phyloP scores from a whole-genome alignment of 495 filamentous ascomycete species.

The Trichoderma gamsii region DNA sequence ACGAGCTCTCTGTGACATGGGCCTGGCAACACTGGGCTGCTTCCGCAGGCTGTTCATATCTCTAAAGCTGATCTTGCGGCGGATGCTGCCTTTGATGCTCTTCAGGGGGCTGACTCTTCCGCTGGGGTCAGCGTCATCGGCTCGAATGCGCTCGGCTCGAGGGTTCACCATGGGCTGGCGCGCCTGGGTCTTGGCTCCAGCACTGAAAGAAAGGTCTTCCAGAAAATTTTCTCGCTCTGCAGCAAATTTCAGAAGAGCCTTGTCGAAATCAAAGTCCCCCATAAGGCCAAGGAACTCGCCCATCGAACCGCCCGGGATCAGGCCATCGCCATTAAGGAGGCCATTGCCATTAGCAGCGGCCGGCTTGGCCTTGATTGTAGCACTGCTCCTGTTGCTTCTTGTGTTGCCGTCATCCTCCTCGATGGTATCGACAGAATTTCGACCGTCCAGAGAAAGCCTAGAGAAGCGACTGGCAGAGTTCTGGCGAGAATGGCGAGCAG shows the following conservation, averaged over 20 bases:
- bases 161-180: slow-evolving; percentile 65
- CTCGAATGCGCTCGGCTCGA: slow-evolving; percentile 72
- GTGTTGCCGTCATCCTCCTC: slow-evolving; percentile 56
- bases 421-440: slow-evolving; percentile 56
- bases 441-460: slow-evolving; percentile 51
- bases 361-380: slow-evolving; percentile 60
- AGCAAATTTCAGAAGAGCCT: slow-evolving; percentile 87
- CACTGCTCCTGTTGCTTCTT: slow-evolving; percentile 80
- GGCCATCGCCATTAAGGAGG: slow-evolving; percentile 15
- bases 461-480: slow-evolving; percentile 63
- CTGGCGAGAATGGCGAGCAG: slow-evolving; percentile 54
- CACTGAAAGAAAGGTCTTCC: slow-evolving; percentile 84
- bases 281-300: slow-evolving; percentile 19
- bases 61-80: slow-evolving; percentile 78
- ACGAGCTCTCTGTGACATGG: slow-evolving; percentile 40
- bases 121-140: slow-evolving; percentile 57
- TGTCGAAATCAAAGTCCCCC: slow-evolving; percentile 80
- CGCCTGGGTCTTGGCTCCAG: slow-evolving; percentile 69
- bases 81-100: slow-evolving; percentile 51
- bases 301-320: slow-evolving; percentile 22
- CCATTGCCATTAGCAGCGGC: slow-evolving; percentile 26
- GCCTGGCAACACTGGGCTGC: slow-evolving; percentile 54
- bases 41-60: slow-evolving; percentile 95
- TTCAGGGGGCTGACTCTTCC: slow-evolving; percentile 44
- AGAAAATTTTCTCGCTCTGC: slow-evolving; percentile 89